A percentile compares a stretch with the other conserved stretches of the same genome.
Conservation (phyloP, 345 rosid genomes). For the Eucalyptus erythrocorys region DNA sequence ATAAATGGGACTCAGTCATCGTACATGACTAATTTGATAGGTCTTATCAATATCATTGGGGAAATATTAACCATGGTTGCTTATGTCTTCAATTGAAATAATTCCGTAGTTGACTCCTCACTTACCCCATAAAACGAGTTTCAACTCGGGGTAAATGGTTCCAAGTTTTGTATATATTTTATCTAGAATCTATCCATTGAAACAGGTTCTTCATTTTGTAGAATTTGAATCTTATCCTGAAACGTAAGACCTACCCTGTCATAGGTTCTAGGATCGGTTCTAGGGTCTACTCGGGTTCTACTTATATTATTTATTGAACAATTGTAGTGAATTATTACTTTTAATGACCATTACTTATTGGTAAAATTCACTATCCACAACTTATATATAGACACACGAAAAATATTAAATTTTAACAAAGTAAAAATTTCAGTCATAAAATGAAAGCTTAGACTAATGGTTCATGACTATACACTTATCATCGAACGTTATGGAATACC, state of each 20-base stretch:
- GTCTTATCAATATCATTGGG: not conserved
- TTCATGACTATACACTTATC: no score
- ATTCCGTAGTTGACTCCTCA: not conserved
- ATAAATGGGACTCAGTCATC: not conserved
- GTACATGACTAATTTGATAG: not conserved
- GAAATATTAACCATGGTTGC: not conserved
- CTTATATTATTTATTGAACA: accelerated
- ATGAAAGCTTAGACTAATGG: no score
- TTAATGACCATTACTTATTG: no score
- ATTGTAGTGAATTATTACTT: no score
- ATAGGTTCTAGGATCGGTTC: accelerated
- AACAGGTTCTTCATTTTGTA: no score
- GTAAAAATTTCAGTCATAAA: no score
- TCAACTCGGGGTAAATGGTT: not conserved
- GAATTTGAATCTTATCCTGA: no score
- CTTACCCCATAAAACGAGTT: not conserved
- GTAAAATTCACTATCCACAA: no score
- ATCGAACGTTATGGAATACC: accelerated
- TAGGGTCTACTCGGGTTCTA: accelerated
- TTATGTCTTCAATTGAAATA: not conserved
- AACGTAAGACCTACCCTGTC: no score
- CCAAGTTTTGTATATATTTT: accelerated
- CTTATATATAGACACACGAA: no score
- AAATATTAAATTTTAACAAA: no score
- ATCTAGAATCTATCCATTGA: no score